phyloP scores from a whole-genome alignment of 164 flowering plant species.

The Stephania yunnanensis region DNA sequence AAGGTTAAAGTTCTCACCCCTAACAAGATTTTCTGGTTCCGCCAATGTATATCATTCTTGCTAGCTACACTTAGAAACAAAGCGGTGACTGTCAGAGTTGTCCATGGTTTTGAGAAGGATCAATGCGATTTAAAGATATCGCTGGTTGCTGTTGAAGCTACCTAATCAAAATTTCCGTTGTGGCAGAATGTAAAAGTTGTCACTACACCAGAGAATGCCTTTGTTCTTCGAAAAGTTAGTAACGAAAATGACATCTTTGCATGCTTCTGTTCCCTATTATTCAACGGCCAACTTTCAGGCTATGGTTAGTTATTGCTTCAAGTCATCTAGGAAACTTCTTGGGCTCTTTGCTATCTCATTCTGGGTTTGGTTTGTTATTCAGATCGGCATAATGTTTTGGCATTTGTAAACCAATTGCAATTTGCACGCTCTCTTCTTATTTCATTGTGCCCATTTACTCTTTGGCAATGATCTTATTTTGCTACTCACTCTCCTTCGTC shows the following conservation, averaged over 20 bases:
- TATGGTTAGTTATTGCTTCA: background rate
- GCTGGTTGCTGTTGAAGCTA: background rate
- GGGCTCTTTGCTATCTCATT: background rate
- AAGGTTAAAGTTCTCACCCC: no score
- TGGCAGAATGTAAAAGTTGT: background rate
- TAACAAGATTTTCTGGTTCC: no score
- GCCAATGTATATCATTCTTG: no score
- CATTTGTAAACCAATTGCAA: background rate
- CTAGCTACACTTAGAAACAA: background rate
- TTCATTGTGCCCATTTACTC: background rate
- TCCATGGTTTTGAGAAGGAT: background rate
- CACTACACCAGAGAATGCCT: background rate
- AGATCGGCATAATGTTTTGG: slow-evolving; percentile 5
- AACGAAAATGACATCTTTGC: background rate
- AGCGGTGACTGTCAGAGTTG: background rate
- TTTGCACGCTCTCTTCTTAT: background rate
- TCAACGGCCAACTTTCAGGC: background rate
- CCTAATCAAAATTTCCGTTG: no score
- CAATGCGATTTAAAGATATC: background rate
- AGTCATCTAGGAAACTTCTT: background rate
- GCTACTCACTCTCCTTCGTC: background rate
- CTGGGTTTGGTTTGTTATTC: background rate
- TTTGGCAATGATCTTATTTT: background rate
- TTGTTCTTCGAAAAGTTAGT: no score
- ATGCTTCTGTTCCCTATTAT: background rate